Evolutionary conservation across 1,284 basidiomycete genomes (phyloP), one percentile per base, ranked within the genome.

Genomic region (Pisolithus thermaeus): DNA sequence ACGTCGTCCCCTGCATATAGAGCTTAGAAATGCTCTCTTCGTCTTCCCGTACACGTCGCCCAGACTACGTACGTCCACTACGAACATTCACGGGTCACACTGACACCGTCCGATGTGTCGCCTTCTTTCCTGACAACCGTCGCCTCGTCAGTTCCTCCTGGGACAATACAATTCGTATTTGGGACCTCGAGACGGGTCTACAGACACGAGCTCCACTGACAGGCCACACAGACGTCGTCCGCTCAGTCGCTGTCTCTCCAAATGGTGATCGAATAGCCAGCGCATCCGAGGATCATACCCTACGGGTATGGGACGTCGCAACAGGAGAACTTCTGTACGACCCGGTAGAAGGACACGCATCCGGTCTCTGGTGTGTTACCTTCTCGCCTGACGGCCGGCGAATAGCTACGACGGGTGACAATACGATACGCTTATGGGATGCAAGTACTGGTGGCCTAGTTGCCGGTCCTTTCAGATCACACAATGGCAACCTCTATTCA

Each of bases 401-500:
- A 30, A 58, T 69, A 45, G 65, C 66, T 18, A 69, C 66, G 18
- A 65, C 65, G 1, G 66, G 66, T 1, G 67, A 69, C 47, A 61
- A 60, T 42, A 66, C 66, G 2, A 63, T 69, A 49, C 60, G 65
- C 52, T 47, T 67, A 51, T 67, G 66, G 65, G 65, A 68, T 52
- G 44, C 61, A 27, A 59, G 63, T 49, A 61, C 64, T 18, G 65
- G 62, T 6, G 49, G 55, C 20, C 46, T 58, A 40, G 54, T 67
- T 50, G 56, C 54, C 47, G 63, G 62, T 35, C 63, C 63, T 1
- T 63, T 66, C 54, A 54, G 60, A 46, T 66, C 62, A 41, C 66
- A 68, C 63, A 67, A 66, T 46, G 59, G 59, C 57, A 56, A 55
- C 45, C 65, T 68, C 12, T 56, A 59, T 44, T 59, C 67, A 47